A percentile compares a stretch with the other conserved stretches of the same genome.
These are phyloP conservation scores for Colletotrichum higginsianum DNA, from an alignment of 2,329 filamentous ascomycete species.

Conservation along the genomic window DNA sequence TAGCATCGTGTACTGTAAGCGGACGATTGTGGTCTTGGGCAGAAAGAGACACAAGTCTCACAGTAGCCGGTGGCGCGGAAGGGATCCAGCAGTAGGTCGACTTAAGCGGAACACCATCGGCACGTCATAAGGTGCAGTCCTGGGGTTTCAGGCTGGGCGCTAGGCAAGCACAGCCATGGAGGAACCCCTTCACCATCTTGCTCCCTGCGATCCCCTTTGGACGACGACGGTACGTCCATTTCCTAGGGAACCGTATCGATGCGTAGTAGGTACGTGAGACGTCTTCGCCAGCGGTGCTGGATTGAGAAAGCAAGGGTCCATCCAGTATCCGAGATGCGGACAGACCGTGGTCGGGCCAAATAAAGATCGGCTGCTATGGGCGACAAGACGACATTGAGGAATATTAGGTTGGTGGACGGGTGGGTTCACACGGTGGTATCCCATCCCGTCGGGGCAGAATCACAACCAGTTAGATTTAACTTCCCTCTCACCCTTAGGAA, in stretches of 20 bases:
- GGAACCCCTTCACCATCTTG: neutral
- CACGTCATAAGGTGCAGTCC: slow-evolving; percentile 39
- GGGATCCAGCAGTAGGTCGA: slow-evolving; percentile 3
- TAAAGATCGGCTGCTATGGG: neutral
- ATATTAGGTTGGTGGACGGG: neutral
- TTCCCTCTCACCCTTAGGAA: neutral
- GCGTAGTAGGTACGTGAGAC: neutral
- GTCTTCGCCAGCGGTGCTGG: neutral
- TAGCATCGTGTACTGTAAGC: slow-evolving; percentile 7
- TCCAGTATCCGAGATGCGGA: neutral
- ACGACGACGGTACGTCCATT: neutral
- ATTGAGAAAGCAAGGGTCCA: slow-evolving; percentile 10
- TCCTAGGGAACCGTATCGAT: too few species aligned
- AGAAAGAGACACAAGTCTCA: slow-evolving; percentile 29
- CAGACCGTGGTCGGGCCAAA: neutral
- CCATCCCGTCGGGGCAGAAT: neutral
- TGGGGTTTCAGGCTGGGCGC: slow-evolving; percentile 35
- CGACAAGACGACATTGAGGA: slow-evolving; percentile 1
- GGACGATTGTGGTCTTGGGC: slow-evolving; percentile 5
- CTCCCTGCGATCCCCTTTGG: neutral
- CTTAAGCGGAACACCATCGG: slow-evolving; percentile 13
- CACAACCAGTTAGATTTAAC: neutral
- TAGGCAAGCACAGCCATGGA: slow-evolving; percentile 26
- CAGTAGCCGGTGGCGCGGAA: slow-evolving; percentile 12
- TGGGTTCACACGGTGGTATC: neutral